Percentiles rank a stretch among this genome's conserved stretches.
Evolutionary conservation across 1,284 basidiomycete species (phyloP).

Genomic region (Cronartium quercuum): DNA sequence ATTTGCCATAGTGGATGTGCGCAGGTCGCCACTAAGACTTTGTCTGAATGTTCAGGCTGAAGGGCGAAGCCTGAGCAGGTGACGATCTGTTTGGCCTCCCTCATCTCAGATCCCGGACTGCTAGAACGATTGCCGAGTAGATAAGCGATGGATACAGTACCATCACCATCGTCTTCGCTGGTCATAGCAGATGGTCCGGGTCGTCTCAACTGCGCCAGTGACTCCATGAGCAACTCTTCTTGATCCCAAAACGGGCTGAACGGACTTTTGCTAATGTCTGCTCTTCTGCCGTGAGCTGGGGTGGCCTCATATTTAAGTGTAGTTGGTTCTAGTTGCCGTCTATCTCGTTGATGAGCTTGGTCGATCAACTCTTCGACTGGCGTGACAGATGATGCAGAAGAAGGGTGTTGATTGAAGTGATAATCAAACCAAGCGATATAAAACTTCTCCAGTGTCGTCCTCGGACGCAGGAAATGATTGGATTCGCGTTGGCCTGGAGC

Average conservation of each 20-base stretch:
- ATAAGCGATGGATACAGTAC: conserved; percentile 1
- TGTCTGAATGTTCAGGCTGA: not conserved
- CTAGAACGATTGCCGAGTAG: not conserved
- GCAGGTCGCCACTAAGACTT: not conserved
- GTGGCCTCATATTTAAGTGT: not conserved
- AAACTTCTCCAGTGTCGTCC: not conserved
- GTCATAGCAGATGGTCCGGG: not conserved
- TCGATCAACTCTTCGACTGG: not conserved
- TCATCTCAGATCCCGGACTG: not conserved
- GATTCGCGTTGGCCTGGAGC: not conserved
- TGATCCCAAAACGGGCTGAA: not conserved
- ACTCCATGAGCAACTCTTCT: not conserved
- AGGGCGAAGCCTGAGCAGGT: conserved; percentile 6
- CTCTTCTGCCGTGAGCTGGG: not conserved
- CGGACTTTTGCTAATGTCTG: not conserved
- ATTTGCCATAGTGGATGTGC: conserved; percentile 17
- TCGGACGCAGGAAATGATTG: not conserved
- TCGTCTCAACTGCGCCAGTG: not conserved
- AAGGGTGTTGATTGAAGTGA: not conserved
- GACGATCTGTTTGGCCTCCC: not conserved
- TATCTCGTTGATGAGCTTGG: not conserved
- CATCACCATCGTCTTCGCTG: not conserved
- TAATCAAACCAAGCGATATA: not conserved
- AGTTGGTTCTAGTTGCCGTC: not conserved
- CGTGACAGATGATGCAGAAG: not conserved